These are phyloP conservation scores for Dentipellis sp. DNA, from an alignment of 768 basidiomycete genomes.

Conservation along the genomic window DNA sequence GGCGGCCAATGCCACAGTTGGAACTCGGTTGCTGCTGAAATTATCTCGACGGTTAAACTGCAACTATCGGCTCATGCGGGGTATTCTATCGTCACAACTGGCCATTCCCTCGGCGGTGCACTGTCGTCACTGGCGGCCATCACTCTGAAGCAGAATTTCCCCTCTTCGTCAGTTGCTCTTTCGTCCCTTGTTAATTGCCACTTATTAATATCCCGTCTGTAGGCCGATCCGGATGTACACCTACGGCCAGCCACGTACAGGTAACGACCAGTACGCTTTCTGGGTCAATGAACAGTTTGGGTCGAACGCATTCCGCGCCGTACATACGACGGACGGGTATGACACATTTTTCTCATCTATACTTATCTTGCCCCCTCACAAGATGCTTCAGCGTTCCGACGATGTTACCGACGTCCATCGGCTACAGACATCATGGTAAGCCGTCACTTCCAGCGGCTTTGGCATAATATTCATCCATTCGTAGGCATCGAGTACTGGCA, in stretches of 20 bases:
- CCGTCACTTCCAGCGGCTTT: too few relatives aligned
- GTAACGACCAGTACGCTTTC: conserved; percentile 10
- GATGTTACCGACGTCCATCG: conserved; percentile 5
- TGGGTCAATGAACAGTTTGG: conserved; percentile 11
- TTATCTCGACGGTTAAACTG: background rate
- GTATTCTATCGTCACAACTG: conserved; percentile 22
- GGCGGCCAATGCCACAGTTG: background rate
- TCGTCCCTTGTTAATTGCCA: background rate
- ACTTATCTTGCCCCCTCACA: too few relatives aligned
- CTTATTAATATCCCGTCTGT: background rate
- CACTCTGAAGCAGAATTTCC: conserved; percentile 15
- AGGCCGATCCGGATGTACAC: conserved; percentile 10
- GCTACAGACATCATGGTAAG: conserved; percentile 11
- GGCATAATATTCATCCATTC: too few relatives aligned
- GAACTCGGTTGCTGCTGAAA: background rate
- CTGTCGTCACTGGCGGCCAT: conserved; percentile 26
- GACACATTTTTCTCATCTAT: too few relatives aligned
- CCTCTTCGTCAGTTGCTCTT: background rate
- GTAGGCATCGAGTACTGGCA: background rate
- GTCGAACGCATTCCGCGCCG: conserved; percentile 8
- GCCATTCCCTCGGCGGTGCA: conserved; percentile 29
- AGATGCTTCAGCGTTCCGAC: conserved; percentile 9
- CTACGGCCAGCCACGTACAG: conserved; percentile 16
- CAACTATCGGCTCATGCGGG: conserved; percentile 15
- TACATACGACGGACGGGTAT: background rate